phyloP scores from a whole-genome alignment of 2,329 filamentous ascomycete species.

The Tolypocladium guangdongense region DNA sequence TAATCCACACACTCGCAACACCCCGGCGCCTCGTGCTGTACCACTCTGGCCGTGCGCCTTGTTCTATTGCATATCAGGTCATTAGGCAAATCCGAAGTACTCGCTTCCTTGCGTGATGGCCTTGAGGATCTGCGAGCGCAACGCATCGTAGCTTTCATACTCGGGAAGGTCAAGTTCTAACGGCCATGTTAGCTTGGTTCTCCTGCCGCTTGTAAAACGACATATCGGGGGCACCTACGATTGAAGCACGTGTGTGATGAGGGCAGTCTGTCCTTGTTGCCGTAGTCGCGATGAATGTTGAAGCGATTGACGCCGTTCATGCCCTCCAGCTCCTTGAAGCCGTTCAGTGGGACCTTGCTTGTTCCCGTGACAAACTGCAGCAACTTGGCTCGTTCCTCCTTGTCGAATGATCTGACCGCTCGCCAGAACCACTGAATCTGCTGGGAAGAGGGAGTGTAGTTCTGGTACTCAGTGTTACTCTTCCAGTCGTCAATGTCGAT shows the following conservation, averaged over 20 bases:
- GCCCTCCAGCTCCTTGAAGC: conserved; percentile 96
- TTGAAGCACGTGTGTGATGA: conserved; percentile 99
- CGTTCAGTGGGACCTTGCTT: conserved; percentile 94
- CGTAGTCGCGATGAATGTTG: conserved; percentile 98
- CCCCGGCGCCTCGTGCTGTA: conserved; percentile 1
- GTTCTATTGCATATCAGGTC: conserved; percentile 1
- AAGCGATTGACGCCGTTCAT: conserved; percentile 98
- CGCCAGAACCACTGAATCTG: conserved; percentile 99
- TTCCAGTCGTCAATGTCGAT: conserved; percentile 99
- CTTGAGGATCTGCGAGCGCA: conserved; percentile 81
- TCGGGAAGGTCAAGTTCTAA: conserved; percentile 95
- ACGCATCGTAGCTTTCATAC: conserved; percentile 89
- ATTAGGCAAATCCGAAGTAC: conserved; percentile 92
- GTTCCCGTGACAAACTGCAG: conserved; percentile 98
- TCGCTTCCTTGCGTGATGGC: conserved; percentile 97
- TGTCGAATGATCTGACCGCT: conserved; percentile 92
- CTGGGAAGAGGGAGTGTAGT: conserved; percentile 85
- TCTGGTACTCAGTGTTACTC: conserved; percentile 97
- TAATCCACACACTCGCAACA: not conserved
- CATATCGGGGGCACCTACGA: conserved; percentile 50
- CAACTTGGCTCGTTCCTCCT: conserved; percentile 94
- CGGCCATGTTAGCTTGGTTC: conserved; percentile 4
- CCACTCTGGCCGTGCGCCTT: not conserved
- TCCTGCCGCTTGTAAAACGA: not conserved
- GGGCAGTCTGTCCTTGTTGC: conserved; percentile 88